Percentiles rank a stretch among this genome's conserved stretches.
Evolutionary conservation across 108 stramenopile species (phyloP).

Genomic region (Conticribra guillardii): DNA sequence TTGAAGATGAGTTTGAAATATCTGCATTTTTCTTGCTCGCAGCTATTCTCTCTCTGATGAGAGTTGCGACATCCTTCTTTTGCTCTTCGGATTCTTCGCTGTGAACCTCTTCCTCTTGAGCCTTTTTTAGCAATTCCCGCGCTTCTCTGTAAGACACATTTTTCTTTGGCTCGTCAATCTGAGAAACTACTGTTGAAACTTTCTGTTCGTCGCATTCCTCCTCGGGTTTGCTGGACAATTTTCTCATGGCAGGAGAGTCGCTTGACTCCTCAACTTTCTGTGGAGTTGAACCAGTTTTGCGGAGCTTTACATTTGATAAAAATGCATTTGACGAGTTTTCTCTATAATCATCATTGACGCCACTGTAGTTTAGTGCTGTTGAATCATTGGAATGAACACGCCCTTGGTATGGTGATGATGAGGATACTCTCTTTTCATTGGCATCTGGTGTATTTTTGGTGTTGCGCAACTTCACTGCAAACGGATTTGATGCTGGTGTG

Average conservation of each 20-base stretch:
- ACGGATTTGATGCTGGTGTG: conserved; percentile 3
- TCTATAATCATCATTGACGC: background rate
- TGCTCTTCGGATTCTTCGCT: conserved; percentile 27
- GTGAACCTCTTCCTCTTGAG: conserved; percentile 12
- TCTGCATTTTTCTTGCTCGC: conserved; percentile 50
- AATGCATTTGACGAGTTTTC: conserved; percentile 38
- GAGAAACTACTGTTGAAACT: background rate
- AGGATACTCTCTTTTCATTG: no score
- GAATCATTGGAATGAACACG: no score
- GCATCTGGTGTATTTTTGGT: conserved; percentile 11
- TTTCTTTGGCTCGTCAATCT: conserved; percentile 20
- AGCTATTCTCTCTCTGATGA: conserved; percentile 70
- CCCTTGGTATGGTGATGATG: no score
- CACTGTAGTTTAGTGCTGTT: no score
- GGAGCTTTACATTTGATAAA: conserved; percentile 46
- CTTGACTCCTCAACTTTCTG: no score
- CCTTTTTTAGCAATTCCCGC: conserved; percentile 21
- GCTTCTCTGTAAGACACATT: conserved; percentile 36
- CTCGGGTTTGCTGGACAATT: conserved; percentile 32
- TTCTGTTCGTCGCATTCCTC: background rate
- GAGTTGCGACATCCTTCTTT: conserved; percentile 67
- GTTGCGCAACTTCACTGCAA: conserved; percentile 39
- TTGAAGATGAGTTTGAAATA: no score
- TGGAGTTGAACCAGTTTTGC: conserved; percentile 28
- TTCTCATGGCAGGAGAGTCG: conserved; percentile 45